Evolutionary conservation across 257 asterid species (phyloP).

Genomic region (Nicotiana attenuata): DNA sequence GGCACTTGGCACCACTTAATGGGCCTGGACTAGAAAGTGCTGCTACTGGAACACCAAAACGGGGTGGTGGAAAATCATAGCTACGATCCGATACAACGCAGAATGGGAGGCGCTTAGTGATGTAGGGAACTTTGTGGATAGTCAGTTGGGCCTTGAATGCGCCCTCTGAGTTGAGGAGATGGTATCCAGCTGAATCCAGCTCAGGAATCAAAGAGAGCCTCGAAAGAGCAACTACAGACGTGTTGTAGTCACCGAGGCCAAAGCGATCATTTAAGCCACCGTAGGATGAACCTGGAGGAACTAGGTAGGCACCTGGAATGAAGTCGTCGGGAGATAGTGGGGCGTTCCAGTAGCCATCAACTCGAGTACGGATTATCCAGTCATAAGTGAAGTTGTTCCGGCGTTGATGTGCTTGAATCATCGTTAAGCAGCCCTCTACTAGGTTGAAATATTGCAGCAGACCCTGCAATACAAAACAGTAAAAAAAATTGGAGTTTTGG

Average conservation of each 20-base stretch:
- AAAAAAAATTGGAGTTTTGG: not conserved
- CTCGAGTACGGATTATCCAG: slow-evolving; percentile 87
- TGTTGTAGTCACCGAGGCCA: slow-evolving; percentile 75
- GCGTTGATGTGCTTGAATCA: slow-evolving; percentile 58
- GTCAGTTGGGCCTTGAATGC: slow-evolving; percentile 84
- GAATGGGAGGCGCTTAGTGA: slow-evolving; percentile 50
- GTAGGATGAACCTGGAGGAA: slow-evolving; percentile 85
- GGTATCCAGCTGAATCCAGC: slow-evolving; percentile 52
- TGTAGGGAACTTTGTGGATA: slow-evolving; percentile 34
- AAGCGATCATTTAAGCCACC: slow-evolving; percentile 87
- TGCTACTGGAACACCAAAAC: slow-evolving; percentile 73
- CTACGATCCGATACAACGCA: slow-evolving; percentile 75
- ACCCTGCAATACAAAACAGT: slow-evolving; percentile 40
- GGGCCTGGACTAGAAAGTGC: slow-evolving; percentile 78
- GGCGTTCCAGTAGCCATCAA: slow-evolving; percentile 82
- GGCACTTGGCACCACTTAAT: slow-evolving; percentile 76
- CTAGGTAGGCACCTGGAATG: slow-evolving; percentile 58
- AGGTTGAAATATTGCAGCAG: slow-evolving; percentile 79
- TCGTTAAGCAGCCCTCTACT: slow-evolving; percentile 78
- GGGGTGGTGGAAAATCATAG: slow-evolving; percentile 59
- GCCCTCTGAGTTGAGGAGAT: slow-evolving; percentile 72
- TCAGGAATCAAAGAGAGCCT: slow-evolving; percentile 66
- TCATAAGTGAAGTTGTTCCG: slow-evolving; percentile 75
- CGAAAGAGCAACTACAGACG: slow-evolving; percentile 75
- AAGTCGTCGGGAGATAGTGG: slow-evolving; percentile 50